phyloP scores from a whole-genome alignment of 257 asterid species.

The Solanum virginianum region DNA sequence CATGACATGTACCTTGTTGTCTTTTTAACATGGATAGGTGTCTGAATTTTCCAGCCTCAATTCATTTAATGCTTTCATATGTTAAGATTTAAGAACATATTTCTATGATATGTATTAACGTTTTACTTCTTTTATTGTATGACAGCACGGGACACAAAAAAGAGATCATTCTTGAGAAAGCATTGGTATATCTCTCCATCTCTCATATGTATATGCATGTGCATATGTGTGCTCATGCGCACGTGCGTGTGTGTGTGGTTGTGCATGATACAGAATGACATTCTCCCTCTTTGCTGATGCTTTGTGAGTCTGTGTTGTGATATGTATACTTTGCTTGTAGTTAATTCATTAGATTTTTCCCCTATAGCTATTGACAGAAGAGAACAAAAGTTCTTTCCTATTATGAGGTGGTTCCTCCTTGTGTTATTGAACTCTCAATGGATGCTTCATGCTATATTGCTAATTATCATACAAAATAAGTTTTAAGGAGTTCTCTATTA shows the following conservation, averaged over 20 bases:
- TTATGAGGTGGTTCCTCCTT: not conserved
- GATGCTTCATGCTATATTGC: not conserved
- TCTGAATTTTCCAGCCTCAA: not conserved
- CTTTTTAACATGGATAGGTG: not conserved
- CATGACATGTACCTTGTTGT: not conserved
- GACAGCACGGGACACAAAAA: slow-evolving; percentile 90
- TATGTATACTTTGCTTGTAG: not conserved
- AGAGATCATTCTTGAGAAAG: slow-evolving; percentile 68
- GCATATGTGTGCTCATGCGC: not conserved
- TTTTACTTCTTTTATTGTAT: not conserved
- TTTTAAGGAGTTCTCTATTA: not conserved
- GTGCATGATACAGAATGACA: not conserved
- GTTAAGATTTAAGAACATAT: not conserved
- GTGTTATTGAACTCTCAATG: not conserved
- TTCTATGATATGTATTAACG: not conserved
- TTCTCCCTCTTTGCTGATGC: not conserved
- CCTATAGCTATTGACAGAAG: not conserved
- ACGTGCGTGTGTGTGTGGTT: not conserved
- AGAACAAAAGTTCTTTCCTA: not conserved
- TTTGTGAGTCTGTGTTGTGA: not conserved
- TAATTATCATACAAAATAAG: not conserved
- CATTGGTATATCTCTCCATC: slow-evolving; percentile 43
- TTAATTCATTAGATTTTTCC: not conserved
- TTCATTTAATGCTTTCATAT: not conserved
- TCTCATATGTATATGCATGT: not conserved